Evolutionary conservation across 208 protist species (phyloP), one percentile per base, ranked within the genome.

Genomic region (Naegleria fowleri): DNA sequence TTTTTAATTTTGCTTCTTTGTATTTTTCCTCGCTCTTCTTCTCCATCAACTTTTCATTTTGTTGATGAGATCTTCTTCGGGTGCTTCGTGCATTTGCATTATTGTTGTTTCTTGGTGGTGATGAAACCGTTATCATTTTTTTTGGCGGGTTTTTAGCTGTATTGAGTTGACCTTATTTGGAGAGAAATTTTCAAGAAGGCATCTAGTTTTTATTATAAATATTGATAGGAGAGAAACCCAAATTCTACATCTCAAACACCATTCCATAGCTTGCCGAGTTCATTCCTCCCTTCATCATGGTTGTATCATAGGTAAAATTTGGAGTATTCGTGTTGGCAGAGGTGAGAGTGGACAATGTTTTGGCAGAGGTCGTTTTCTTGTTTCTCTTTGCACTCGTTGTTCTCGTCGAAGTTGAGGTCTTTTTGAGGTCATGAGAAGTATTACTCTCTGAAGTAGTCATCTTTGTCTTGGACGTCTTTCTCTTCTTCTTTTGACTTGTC

Each of bases 1-100:
- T 22, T 29, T 40, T 33, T 36, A 7, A 15, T 11, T 48, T 40
- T 59, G 41, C 85, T 15, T 88, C 41, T 22, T 88, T 36, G 38
- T 43, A 88, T 29, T 25, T n/a, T 25, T 58, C 85, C 9, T 88
- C 40, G 11, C 41, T 58, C 19, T 88, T 88, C 85, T 88, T 88
- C 36, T 58, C 43, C 22, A 38, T 38, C 11, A 39, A 29, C 55
- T 88, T 88, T 39, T 88, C 85, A 88, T 58, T 58, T 19, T 48
- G n/a, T 38, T 67, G 55, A 67, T 67, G 55, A 15, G 19, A 29
- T 67, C 55, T 67, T 48, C 43, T 48, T 29, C 55, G 55, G 55
- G 55, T 15, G 3, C 11, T 15, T 67, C 19, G 0, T 29, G 55
- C 11, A 67, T 15, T 67, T 15, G 55, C 13, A 67, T 67, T 67